Percentiles rank a stretch among this genome's conserved stretches.
Conservation (phyloP, 305 asterid species). For the Fraxinus sp. region DNA sequence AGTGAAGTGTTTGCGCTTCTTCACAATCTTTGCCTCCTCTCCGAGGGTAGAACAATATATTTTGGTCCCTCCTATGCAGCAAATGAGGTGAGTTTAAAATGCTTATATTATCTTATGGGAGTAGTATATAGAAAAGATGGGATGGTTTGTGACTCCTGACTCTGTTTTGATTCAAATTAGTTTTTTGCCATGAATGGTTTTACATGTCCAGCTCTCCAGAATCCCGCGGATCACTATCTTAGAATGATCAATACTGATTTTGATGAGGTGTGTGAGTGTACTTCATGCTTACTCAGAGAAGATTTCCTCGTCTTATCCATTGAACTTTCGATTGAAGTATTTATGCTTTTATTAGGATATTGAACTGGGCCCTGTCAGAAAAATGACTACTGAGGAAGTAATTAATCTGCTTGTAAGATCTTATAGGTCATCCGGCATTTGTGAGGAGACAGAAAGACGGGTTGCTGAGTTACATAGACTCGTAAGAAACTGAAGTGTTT, state of each 20-base stretch:
- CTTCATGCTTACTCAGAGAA: background rate
- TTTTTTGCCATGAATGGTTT: conserved; percentile 56
- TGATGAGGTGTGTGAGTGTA: conserved; percentile 36
- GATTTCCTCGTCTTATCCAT: background rate
- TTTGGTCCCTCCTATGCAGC: conserved; percentile 46
- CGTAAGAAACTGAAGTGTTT: conserved; percentile 32
- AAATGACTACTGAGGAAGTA: conserved; percentile 36
- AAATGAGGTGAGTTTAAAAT: conserved; percentile 38
- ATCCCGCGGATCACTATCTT: conserved; percentile 72
- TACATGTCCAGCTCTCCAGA: conserved; percentile 47
- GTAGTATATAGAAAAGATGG: too few relatives aligned
- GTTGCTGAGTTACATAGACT: conserved; percentile 40
- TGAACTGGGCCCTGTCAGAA: conserved; percentile 39
- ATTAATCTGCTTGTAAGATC: conserved; percentile 44
- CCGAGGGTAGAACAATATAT: conserved; percentile 46
- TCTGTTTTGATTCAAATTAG: conserved; percentile 29
- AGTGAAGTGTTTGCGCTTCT: conserved; percentile 50
- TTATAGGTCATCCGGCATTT: conserved; percentile 36
- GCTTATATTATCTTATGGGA: background rate
- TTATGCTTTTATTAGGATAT: conserved; percentile 39
- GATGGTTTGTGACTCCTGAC: background rate
- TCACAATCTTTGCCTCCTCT: conserved; percentile 51
- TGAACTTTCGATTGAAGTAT: background rate
- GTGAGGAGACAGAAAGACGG: conserved; percentile 35
- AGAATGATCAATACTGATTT: conserved; percentile 58